Conservation (phyloP, 2,329 filamentous ascomycete species). For the Phyllosticta citrichinensis region DNA sequence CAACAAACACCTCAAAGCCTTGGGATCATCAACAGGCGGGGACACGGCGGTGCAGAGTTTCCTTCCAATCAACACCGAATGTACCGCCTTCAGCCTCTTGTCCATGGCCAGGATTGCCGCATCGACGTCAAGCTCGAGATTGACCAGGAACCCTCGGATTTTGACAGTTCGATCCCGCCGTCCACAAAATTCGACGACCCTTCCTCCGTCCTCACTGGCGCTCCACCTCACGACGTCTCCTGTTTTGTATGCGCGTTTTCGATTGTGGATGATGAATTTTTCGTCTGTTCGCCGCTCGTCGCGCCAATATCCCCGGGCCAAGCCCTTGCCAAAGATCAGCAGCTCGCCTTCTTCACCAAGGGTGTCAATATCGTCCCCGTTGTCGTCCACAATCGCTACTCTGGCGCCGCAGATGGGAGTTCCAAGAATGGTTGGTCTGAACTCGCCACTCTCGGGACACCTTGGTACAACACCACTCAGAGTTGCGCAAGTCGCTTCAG, state of each 20-base stretch:
- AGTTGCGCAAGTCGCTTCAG: neutral
- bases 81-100: neutral
- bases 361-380: neutral
- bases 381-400: neutral
- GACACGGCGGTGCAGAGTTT: neutral
- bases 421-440: neutral
- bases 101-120: neutral
- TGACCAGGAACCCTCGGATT: slow-evolving; percentile 4
- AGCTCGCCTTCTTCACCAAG: neutral
- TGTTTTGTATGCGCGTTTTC: slow-evolving; percentile 4
- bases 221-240: slow-evolving; percentile 5
- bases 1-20: neutral
- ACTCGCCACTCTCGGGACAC: neutral
- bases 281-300: neutral
- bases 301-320: neutral
- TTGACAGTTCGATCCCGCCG: slow-evolving; percentile 5
- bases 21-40: neutral
- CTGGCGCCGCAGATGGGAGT: neutral
- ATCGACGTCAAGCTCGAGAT: slow-evolving; percentile 1
- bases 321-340: neutral
- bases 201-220: neutral
- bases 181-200: slow-evolving; percentile 4
- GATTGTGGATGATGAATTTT: slow-evolving; percentile 3
- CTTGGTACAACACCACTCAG: neutral
- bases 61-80: neutral